Percentiles rank a stretch among this genome's conserved stretches.
These are phyloP conservation scores for Claviceps pazoutovae DNA, from an alignment of 2,329 filamentous ascomycete species.

Conservation along the genomic window DNA sequence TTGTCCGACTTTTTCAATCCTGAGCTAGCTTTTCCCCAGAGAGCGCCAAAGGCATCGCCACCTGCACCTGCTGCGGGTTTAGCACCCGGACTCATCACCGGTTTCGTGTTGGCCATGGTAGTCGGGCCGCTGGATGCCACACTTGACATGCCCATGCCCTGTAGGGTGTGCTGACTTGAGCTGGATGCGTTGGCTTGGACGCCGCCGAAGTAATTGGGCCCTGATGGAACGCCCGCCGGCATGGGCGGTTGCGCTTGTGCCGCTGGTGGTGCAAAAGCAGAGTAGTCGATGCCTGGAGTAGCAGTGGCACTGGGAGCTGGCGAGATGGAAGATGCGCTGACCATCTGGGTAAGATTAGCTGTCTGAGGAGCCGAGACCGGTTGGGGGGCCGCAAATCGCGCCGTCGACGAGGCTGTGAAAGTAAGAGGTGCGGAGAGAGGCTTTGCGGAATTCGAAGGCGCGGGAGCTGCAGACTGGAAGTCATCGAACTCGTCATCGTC, in stretches of 20 bases:
- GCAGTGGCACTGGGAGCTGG: conserved; percentile 47
- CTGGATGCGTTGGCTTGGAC: conserved; percentile 35
- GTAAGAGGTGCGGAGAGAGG: conserved; percentile 33
- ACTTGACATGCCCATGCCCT: conserved; percentile 17
- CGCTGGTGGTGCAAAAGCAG: conserved; percentile 36
- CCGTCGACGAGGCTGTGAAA: conserved; percentile 38
- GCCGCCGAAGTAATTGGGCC: conserved; percentile 92
- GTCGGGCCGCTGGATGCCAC: conserved; percentile 21
- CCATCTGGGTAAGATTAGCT: conserved; percentile 66
- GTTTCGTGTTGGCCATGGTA: conserved; percentile 33
- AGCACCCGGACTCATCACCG: conserved; percentile 29
- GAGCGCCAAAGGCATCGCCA: conserved; percentile 76
- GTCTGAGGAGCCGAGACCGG: conserved; percentile 74
- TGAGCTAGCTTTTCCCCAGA: conserved; percentile 65
- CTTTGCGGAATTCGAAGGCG: conserved; percentile 32
- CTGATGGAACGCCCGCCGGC: conserved; percentile 53
- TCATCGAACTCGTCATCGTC: conserved; percentile 94
- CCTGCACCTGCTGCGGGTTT: conserved; percentile 45
- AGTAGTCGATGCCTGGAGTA: conserved; percentile 47
- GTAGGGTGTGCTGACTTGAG: conserved; percentile 14
- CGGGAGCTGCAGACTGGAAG: conserved; percentile 74
- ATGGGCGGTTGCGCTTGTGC: conserved; percentile 34
- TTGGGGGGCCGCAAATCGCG: conserved; percentile 67
- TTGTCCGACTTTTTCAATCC: conserved; percentile 61
- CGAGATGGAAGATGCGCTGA: conserved; percentile 67